Percentiles rank a stretch among this genome's conserved stretches.
Evolutionary conservation across 225 moss, liverwort and hornwort species (phyloP).

Genomic region (Straminergon stramineum): DNA sequence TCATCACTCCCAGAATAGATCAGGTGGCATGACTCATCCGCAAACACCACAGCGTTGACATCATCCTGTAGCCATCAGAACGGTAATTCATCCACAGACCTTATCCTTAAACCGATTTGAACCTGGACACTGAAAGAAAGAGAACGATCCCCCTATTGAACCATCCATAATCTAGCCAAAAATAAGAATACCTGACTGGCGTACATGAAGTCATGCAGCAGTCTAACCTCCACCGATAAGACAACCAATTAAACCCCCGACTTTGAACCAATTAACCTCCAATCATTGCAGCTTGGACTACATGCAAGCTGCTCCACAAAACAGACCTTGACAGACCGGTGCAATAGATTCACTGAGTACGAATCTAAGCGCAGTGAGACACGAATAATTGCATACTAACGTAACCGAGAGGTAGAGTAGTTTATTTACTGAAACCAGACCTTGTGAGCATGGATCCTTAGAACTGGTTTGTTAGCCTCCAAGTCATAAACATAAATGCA

Average conservation of each 20-base stretch:
- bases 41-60: conserved; percentile 88
- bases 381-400: neutral
- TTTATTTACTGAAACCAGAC: conserved; percentile 16
- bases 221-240: neutral
- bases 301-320: neutral
- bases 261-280: neutral
- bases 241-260: neutral
- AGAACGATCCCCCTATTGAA: neutral
- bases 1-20: conserved; percentile 96
- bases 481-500: conserved; percentile 83
- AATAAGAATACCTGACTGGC: neutral
- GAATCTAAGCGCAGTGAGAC: neutral
- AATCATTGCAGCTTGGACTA: neutral
- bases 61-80: conserved; percentile 54
- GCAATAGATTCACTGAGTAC: neutral
- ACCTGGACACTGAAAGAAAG: neutral
- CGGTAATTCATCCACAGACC: neutral
- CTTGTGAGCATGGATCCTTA: conserved; percentile 61
- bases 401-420: neutral
- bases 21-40: conserved; percentile 70
- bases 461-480: conserved; percentile 64
- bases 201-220: neutral
- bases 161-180: neutral
- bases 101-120: neutral
- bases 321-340: neutral